Percentiles rank a stretch among this genome's conserved stretches.
Evolutionary conservation across 1,284 basidiomycete species (phyloP).

Genomic region (Paramarasmius palmivorus): DNA sequence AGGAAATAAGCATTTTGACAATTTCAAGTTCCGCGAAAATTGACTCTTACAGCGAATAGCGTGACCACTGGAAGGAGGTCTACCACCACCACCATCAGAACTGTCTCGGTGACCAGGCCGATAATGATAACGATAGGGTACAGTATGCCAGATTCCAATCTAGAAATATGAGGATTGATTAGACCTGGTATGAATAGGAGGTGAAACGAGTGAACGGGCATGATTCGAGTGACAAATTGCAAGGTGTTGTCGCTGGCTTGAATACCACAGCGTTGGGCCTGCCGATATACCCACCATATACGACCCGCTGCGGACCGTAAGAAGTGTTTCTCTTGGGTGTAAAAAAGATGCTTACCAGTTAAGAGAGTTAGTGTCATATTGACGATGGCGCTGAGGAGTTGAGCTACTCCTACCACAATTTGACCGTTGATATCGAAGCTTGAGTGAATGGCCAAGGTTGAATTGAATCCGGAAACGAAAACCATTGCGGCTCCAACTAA

Average conservation of each 20-base stretch:
- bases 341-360: neutral
- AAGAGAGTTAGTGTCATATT: neutral
- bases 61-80: too few species aligned
- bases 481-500: neutral
- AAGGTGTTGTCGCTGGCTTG: neutral
- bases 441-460: too few species aligned
- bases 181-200: too few species aligned
- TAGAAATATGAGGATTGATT: too few species aligned
- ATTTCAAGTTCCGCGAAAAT: too few species aligned
- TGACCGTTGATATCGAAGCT: neutral
- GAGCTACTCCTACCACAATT: neutral
- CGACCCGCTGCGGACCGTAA: neutral
- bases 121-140: too few species aligned
- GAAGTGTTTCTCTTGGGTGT: too few species aligned
- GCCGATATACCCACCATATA: conserved; percentile 1
- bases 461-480: neutral
- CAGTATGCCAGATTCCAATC: too few species aligned
- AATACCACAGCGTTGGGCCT: neutral
- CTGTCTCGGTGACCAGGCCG: too few species aligned
- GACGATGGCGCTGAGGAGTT: neutral
- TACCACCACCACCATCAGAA: too few species aligned
- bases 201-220: neutral
- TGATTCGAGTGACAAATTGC: neutral
- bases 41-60: too few species aligned
- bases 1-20: too few species aligned